These are phyloP conservation scores for Leishmania tarentolae DNA, from an alignment of 208 protist species.

Conservation along the genomic window DNA sequence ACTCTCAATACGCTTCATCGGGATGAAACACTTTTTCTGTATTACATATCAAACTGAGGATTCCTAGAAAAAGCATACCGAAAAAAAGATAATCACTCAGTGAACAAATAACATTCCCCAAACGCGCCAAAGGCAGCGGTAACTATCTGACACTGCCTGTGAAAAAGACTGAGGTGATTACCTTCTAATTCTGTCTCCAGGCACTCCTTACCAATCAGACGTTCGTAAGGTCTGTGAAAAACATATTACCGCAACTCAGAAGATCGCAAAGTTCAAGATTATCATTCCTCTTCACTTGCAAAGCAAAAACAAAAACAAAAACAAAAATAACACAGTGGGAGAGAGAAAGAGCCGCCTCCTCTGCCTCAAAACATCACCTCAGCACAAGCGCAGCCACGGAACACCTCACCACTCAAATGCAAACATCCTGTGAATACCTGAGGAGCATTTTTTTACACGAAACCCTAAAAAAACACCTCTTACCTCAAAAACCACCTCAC, in stretches of 20 bases:
- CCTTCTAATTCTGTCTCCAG: not conserved
- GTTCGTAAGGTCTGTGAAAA: not conserved
- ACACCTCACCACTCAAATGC: constrained; percentile 9
- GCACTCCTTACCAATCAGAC: not conserved
- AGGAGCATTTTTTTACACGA: constrained; percentile 6
- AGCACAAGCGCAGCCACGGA: not conserved
- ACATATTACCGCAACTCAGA: not conserved
- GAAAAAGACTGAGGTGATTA: not conserved
- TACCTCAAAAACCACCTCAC: not conserved
- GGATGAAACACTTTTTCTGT: not conserved
- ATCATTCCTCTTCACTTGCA: not conserved
- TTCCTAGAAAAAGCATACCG: not conserved
- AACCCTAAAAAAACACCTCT: constrained; percentile 6
- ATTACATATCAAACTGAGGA: not conserved
- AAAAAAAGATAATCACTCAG: not conserved
- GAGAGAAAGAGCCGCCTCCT: no score
- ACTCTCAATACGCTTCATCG: no score
- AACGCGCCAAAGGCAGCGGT: not conserved
- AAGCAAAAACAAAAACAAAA: not conserved
- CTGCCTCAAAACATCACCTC: no score
- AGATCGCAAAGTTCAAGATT: not conserved
- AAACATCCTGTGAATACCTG: constrained; percentile 8
- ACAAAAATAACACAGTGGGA: not conserved
- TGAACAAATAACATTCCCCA: not conserved
- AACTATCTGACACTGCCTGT: not conserved